Evolutionary conservation across 1,139 yeast genomes (phyloP).

Genomic region (Chernovozyma aurita): DNA sequence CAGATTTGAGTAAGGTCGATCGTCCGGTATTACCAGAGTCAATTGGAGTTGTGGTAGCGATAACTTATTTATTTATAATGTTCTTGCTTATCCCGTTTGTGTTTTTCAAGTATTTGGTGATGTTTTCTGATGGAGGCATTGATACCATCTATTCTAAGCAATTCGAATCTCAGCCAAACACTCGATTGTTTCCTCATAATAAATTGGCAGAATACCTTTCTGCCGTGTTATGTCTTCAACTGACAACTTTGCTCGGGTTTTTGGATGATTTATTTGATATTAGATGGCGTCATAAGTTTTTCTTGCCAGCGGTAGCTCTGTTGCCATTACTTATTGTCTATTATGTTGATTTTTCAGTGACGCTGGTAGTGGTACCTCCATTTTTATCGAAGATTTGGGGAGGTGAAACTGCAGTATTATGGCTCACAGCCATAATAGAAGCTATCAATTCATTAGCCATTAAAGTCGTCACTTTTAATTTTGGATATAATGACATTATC

Average conservation of each 20-base stretch:
- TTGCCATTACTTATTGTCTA: slow-evolving; percentile 88
- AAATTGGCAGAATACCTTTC: slow-evolving; percentile 82
- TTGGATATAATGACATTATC: not conserved
- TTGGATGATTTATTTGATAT: slow-evolving; percentile 94
- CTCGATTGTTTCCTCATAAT: slow-evolving; percentile 69
- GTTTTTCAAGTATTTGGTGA: slow-evolving; percentile 74
- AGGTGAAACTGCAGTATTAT: slow-evolving; percentile 19
- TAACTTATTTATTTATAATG: slow-evolving; percentile 77
- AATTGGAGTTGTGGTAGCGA: slow-evolving; percentile 84
- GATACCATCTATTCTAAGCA: slow-evolving; percentile 31
- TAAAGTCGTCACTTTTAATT: not conserved
- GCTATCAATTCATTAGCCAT: slow-evolving; percentile 23
- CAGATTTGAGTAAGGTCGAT: slow-evolving; percentile 70
- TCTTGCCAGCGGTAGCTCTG: slow-evolving; percentile 90
- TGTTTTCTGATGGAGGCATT: slow-evolving; percentile 36
- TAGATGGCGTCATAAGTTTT: slow-evolving; percentile 96
- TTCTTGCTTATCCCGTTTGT: slow-evolving; percentile 84
- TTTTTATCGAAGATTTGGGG: slow-evolving; percentile 40
- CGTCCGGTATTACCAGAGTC: slow-evolving; percentile 80
- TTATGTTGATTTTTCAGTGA: slow-evolving; percentile 90
- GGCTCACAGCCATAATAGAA: slow-evolving; percentile 20
- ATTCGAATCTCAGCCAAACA: slow-evolving; percentile 19
- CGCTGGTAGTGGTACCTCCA: slow-evolving; percentile 81
- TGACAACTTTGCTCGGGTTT: slow-evolving; percentile 80
- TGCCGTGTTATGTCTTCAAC: slow-evolving; percentile 77